These are phyloP conservation scores for Oryza nivara DNA, from an alignment of 176 grass and related monocot species.

Conservation along the genomic window DNA sequence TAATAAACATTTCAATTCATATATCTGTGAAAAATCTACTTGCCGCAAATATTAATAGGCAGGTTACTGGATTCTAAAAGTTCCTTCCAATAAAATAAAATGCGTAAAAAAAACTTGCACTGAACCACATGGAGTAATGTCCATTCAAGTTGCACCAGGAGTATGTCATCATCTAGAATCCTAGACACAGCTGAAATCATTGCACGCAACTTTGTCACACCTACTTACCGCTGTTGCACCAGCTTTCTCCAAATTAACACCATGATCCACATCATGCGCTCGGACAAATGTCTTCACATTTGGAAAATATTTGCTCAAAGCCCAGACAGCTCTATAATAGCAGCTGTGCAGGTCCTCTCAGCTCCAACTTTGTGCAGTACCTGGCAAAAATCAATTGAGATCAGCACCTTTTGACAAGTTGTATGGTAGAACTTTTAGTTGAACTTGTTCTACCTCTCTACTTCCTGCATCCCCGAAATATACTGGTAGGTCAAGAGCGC, in stretches of 20 bases:
- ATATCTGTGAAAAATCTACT: too few species aligned
- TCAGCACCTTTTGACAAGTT: conserved; percentile 10
- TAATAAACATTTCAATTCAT: too few species aligned
- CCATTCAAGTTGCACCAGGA: too few species aligned
- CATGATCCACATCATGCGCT: conserved; percentile 97
- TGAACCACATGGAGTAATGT: too few species aligned
- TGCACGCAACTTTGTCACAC: neutral
- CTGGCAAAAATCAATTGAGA: conserved; percentile 47
- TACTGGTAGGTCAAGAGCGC: conserved; percentile 90
- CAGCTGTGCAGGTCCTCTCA: conserved; percentile 94
- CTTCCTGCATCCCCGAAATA: conserved; percentile 99
- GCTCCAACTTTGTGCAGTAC: conserved; percentile 99
- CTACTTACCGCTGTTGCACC: conserved; percentile 89
- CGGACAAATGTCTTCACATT: conserved; percentile 97
- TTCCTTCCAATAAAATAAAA: too few species aligned
- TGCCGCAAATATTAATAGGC: too few species aligned
- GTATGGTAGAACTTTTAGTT: neutral
- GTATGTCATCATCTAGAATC: too few species aligned
- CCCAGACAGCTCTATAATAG: conserved; percentile 99
- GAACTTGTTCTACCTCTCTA: conserved; percentile 68
- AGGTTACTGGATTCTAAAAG: too few species aligned
- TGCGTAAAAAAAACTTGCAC: too few species aligned
- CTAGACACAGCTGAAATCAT: too few species aligned
- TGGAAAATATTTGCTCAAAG: conserved; percentile 96
- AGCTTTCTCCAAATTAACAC: conserved; percentile 98